These are phyloP conservation scores for Colletotrichum orbiculare DNA, from an alignment of 2,329 filamentous ascomycete species.

Conservation along the genomic window DNA sequence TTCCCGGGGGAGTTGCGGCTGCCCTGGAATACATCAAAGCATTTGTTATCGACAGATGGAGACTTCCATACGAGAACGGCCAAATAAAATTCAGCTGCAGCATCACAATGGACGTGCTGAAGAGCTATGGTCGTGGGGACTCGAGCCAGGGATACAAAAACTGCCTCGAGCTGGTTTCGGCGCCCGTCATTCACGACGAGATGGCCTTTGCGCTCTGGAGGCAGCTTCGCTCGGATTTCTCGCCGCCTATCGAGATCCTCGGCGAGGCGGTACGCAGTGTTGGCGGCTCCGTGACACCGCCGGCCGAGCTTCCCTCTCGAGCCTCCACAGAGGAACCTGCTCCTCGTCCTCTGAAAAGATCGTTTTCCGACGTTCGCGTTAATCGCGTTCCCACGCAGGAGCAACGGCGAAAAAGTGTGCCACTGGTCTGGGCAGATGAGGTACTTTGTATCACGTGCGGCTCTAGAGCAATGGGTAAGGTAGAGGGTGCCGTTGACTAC, in stretches of 20 bases:
- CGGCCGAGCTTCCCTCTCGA: too few species aligned
- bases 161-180: conserved; percentile 27
- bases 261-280: too few species aligned
- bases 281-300: too few species aligned
- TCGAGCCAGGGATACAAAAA: conserved; percentile 7
- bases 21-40: conserved; percentile 6
- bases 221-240: neutral
- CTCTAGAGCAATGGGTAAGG: conserved; percentile 2
- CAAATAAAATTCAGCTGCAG: conserved; percentile 30
- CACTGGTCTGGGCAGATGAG: conserved; percentile 2
- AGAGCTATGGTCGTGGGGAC: conserved; percentile 3
- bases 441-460: conserved; percentile 22
- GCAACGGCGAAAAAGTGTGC: conserved; percentile 5
- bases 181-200: conserved; percentile 31
- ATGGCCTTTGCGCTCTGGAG: conserved; percentile 17
- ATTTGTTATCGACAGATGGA: conserved; percentile 11
- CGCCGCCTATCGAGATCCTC: too few species aligned
- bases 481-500: neutral
- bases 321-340: neutral
- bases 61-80: neutral
- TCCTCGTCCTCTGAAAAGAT: neutral
- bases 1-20: neutral
- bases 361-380: too few species aligned
- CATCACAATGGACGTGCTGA: conserved; percentile 21
- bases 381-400: neutral